Conservation (phyloP, 495 filamentous ascomycete genomes). For the Daldinia vernicosa region DNA sequence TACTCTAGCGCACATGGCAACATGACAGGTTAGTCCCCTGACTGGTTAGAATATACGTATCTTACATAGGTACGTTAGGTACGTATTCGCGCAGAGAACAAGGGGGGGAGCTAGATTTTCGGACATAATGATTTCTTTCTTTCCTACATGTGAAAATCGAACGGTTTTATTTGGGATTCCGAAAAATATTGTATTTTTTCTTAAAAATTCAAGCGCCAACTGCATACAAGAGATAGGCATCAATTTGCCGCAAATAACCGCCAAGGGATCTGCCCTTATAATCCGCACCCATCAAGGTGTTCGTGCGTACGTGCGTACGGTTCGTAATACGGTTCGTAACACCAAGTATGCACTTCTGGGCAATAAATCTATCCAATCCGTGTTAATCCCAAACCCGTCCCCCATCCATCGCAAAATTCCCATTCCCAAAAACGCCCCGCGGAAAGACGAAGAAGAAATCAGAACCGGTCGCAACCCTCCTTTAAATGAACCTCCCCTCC, state of each 20-base stretch:
- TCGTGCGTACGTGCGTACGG: neutral
- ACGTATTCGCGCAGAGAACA: constrained; percentile 35
- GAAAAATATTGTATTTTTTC: neutral
- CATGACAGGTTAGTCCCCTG: constrained; percentile 19
- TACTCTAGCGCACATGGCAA: constrained; percentile 33
- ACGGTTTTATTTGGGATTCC: constrained; percentile 28
- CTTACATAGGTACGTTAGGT: too few relatives aligned
- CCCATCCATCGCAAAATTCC: constrained; percentile 11
- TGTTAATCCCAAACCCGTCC: constrained; percentile 6
- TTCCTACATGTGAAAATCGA: constrained; percentile 28
- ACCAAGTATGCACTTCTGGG: constrained; percentile 16
- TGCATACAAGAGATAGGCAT: constrained; percentile 19
- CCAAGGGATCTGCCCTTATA: constrained; percentile 17
- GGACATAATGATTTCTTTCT: constrained; percentile 22
- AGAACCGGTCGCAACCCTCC: neutral
- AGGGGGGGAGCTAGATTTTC: neutral
- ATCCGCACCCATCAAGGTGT: constrained; percentile 15
- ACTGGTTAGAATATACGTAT: constrained; percentile 28
- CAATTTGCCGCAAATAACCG: constrained; percentile 41
- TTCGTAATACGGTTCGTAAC: constrained; percentile 4
- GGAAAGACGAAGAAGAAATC: constrained; percentile 2
- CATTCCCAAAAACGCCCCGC: constrained; percentile 28
- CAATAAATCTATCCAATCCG: constrained; percentile 24
- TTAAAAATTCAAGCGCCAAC: constrained; percentile 18
- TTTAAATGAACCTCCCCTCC: constrained; percentile 16